Conservation (phyloP, 306 rosid genomes). For the Prunus padus region DNA sequence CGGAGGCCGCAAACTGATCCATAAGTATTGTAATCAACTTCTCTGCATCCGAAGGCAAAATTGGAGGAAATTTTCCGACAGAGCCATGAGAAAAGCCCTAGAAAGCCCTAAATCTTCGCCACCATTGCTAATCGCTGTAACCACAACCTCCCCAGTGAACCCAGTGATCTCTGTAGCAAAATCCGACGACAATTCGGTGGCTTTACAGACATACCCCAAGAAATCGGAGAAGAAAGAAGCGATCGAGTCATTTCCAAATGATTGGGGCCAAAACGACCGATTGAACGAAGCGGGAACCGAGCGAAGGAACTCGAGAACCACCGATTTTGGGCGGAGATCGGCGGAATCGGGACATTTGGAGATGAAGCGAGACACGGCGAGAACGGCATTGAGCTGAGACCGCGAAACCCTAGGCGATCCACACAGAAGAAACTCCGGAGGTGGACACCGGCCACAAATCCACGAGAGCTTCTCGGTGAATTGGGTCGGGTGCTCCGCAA, state of each 20-base stretch:
- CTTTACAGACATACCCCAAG: constrained; percentile 51
- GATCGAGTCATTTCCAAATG: constrained; percentile 55
- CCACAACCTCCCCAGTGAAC: constrained; percentile 56
- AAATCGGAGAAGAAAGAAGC: constrained; percentile 64
- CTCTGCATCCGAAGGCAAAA: constrained; percentile 57
- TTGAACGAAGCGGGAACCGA: constrained; percentile 62
- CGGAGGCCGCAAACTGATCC: constrained; percentile 53
- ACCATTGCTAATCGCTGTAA: constrained; percentile 41
- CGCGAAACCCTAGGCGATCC: constrained; percentile 88
- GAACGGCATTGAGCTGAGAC: constrained; percentile 90
- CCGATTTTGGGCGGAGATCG: constrained; percentile 74
- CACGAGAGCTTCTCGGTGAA: constrained; percentile 76
- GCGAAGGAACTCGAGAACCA: constrained; percentile 71
- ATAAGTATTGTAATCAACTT: constrained; percentile 53
- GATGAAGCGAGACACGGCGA: constrained; percentile 75
- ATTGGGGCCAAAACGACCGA: constrained; percentile 80
- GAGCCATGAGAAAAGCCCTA: constrained; percentile 64
- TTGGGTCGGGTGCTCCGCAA: constrained; percentile 70
- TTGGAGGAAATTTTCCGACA: constrained; percentile 66
- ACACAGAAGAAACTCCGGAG: constrained; percentile 56
- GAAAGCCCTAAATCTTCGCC: constrained; percentile 54
- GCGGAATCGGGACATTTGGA: constrained; percentile 63
- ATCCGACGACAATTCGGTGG: constrained; percentile 63
- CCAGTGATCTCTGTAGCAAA: constrained; percentile 59
- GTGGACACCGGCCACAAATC: constrained; percentile 81